These are phyloP conservation scores for Trichomonascaceae sp. DNA, from an alignment of 1,139 yeast species.

Conservation along the genomic window DNA sequence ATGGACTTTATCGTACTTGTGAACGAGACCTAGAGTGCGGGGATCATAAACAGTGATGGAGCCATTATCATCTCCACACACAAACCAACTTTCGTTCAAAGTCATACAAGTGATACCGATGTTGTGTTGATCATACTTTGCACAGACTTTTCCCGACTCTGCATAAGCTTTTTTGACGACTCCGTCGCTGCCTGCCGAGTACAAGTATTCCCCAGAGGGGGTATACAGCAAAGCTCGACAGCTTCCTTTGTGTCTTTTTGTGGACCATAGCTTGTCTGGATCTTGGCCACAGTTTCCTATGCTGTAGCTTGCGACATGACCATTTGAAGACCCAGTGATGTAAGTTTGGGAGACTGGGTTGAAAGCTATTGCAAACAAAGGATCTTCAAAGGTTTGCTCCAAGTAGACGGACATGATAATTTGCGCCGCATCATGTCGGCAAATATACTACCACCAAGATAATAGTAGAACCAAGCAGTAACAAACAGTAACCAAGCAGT, in stretches of 20 bases:
- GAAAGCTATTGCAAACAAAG: slow-evolving; percentile 64
- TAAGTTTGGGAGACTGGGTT: slow-evolving; percentile 63
- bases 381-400: slow-evolving; percentile 25
- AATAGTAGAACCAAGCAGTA: no score
- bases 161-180: slow-evolving; percentile 64
- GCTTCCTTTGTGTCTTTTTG: slow-evolving; percentile 83
- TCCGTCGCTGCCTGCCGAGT: slow-evolving; percentile 69
- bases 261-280: slow-evolving; percentile 48
- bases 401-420: background rate
- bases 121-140: slow-evolving; percentile 28
- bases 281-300: background rate
- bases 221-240: slow-evolving; percentile 67
- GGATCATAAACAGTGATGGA: slow-evolving; percentile 51
- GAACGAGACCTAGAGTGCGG: slow-evolving; percentile 27
- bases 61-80: slow-evolving; percentile 76
- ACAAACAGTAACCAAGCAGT: no score
- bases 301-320: slow-evolving; percentile 38
- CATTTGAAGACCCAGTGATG: slow-evolving; percentile 66
- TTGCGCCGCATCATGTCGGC: no score
- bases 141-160: slow-evolving; percentile 62
- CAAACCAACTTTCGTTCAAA: slow-evolving; percentile 47
- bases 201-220: slow-evolving; percentile 44
- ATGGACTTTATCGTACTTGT: slow-evolving; percentile 40
- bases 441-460: no score
- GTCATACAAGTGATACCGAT: slow-evolving; percentile 37